phyloP scores from a whole-genome alignment of 345 rosid genomes.

The Linum tenue region DNA sequence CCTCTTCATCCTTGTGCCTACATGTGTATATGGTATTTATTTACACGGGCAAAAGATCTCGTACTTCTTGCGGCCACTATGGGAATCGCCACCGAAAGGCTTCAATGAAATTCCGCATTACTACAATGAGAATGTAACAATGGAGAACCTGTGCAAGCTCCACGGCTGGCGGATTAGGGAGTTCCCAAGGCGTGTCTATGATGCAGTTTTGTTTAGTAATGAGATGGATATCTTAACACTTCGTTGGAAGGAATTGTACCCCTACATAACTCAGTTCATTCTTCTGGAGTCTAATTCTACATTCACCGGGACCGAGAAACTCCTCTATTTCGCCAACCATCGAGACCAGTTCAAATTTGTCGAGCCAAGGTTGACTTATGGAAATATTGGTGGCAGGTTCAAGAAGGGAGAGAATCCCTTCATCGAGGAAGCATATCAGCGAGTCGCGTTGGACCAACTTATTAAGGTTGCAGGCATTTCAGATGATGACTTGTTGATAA shows the following conservation, averaged over 20 bases:
- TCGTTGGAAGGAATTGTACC: conserved; percentile 76
- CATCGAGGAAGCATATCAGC: conserved; percentile 72
- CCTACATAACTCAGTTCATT: conserved; percentile 66
- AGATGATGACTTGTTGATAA: conserved; percentile 72
- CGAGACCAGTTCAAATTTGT: conserved; percentile 56
- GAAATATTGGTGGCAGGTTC: conserved; percentile 63
- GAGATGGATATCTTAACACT: conserved; percentile 64
- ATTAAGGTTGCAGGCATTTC: conserved; percentile 58
- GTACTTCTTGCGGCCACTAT: conserved; percentile 63
- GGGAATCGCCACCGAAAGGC: conserved; percentile 77
- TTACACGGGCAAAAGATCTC: conserved; percentile 73
- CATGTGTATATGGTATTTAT: conserved; percentile 53
- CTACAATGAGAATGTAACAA: conserved; percentile 70
- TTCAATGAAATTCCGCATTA: conserved; percentile 69
- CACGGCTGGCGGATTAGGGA: conserved; percentile 87
- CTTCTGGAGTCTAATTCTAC: conserved; percentile 79
- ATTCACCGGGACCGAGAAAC: conserved; percentile 61
- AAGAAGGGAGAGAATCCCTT: conserved; percentile 75
- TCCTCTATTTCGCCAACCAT: conserved; percentile 45
- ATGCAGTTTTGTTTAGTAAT: conserved; percentile 73
- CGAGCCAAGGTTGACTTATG: conserved; percentile 70
- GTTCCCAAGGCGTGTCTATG: conserved; percentile 74
- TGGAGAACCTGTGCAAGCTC: conserved; percentile 71
- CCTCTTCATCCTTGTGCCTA: conserved; percentile 56
- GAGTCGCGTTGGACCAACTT: conserved; percentile 71